Base-by-base conservation (phyloP, 2,329 filamentous ascomycete species). In the Lecanoromycetidae sp. region DNA sequence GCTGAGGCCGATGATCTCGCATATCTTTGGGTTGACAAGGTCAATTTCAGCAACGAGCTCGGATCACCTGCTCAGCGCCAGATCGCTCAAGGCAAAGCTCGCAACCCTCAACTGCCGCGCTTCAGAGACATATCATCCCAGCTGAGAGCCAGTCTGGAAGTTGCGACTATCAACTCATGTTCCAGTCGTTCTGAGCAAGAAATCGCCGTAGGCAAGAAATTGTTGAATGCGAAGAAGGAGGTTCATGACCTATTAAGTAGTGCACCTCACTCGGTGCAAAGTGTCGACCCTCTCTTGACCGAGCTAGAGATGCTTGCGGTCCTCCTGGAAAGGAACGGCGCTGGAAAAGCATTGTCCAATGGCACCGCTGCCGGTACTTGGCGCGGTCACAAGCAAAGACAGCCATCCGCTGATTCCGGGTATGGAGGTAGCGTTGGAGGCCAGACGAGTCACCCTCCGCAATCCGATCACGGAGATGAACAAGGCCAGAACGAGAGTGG, bases 271-370 rank as follows among this genome's bases (percentile, higher is more conserved):
- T 29, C 17, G 17, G n/a, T 30, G 9, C 12, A 30, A 13, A 33
- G 44, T 23, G 33, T 35, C 19, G 23, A 42, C 12, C 23, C 20
- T 35, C 5, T 52, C 27, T 23, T 41, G 19, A 46, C 46, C 10
- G 29, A 49, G n/a, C 27, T 46, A n/a, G 49, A 52, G 19, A 49
- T 45, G 48, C 26, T 46, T 3, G 7, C 23, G 7, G 37, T 47
- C 20, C 38, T 50, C 15, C 22, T 46, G 30, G 38, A 42, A 5
- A 22, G 12, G n/a, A 26, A 37, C 5, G 33, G 39, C n/a, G 48
- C 8, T n/a, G 13, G 20, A 12, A 25, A 9, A 9, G 23, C 36
- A 7, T 8, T 3, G n/a, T n/a, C n/a, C n/a, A n/a, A n/a, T n/a
- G n/a, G n/a, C n/a, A n/a, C n/a, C n/a, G n/a, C n/a, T n/a, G n/a